Evolutionary conservation across 1,284 basidiomycete genomes (phyloP).

Genomic region (Sporisorium exsertum): DNA sequence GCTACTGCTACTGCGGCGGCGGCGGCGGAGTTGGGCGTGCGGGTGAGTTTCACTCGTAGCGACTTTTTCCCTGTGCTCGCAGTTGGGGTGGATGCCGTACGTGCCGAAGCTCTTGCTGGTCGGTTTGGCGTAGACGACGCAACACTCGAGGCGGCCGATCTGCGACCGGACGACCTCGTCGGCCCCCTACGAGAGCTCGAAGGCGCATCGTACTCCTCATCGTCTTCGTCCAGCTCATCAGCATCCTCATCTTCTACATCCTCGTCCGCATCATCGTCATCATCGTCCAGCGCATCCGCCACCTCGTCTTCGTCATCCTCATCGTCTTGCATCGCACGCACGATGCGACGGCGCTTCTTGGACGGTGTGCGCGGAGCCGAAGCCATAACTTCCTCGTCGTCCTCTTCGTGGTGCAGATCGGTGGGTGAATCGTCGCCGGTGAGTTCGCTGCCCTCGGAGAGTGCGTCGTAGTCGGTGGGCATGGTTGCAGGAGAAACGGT

Average conservation of each 20-base stretch:
- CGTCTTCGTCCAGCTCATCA: constrained; percentile 66
- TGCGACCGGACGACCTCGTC: constrained; percentile 2
- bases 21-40: constrained; percentile 27
- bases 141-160: background rate
- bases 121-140: constrained; percentile 15
- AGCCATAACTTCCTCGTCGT: constrained; percentile 29
- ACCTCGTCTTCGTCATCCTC: constrained; percentile 39
- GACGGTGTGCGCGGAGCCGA: constrained; percentile 34
- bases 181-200: constrained; percentile 16
- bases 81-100: constrained; percentile 7
- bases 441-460: constrained; percentile 43
- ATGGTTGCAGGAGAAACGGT: constrained; percentile 1
- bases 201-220: constrained; percentile 58
- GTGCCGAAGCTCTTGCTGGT: constrained; percentile 11
- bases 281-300: constrained; percentile 30
- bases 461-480: constrained; percentile 34
- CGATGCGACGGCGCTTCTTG: constrained; percentile 32
- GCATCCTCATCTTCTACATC: constrained; percentile 65
- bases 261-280: constrained; percentile 56
- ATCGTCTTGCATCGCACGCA: constrained; percentile 20
- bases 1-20: constrained; percentile 1
- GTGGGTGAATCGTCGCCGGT: constrained; percentile 29
- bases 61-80: constrained; percentile 32
- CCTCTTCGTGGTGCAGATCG: constrained; percentile 6
- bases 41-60: constrained; percentile 42